Evolutionary conservation across 2,329 filamentous ascomycete species (phyloP).

Genomic region (Tympanopsis confertula): DNA sequence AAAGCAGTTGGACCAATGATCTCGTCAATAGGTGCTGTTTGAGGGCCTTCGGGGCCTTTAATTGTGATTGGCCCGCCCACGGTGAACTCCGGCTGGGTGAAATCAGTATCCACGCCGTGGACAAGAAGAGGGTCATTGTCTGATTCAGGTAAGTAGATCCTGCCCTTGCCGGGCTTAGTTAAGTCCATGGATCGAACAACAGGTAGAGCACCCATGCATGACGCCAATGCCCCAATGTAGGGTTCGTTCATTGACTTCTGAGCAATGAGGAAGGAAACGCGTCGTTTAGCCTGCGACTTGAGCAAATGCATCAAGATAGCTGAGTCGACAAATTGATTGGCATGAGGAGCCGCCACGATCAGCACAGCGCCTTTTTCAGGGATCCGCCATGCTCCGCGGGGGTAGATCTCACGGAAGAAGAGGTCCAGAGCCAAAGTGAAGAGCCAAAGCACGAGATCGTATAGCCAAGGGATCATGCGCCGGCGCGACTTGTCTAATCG

Average conservation of each 20-base stretch:
- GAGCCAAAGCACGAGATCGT: slow-evolving; percentile 66
- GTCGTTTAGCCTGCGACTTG: slow-evolving; percentile 73
- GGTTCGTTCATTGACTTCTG: slow-evolving; percentile 87
- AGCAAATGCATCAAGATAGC: slow-evolving; percentile 86
- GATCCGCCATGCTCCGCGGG: slow-evolving; percentile 87
- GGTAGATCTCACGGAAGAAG: slow-evolving; percentile 98
- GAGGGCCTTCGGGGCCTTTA: slow-evolving; percentile 63
- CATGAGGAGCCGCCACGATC: slow-evolving; percentile 92
- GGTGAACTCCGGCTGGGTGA: slow-evolving; percentile 59
- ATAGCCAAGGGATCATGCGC: slow-evolving; percentile 63
- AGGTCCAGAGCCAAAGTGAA: slow-evolving; percentile 81
- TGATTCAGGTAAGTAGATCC: slow-evolving; percentile 80
- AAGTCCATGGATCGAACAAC: slow-evolving; percentile 84
- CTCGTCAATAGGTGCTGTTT: slow-evolving; percentile 73
- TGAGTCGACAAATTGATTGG: slow-evolving; percentile 95
- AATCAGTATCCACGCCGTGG: slow-evolving; percentile 69
- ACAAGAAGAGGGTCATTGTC: slow-evolving; percentile 73
- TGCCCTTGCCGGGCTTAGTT: slow-evolving; percentile 68
- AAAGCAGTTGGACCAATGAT: slow-evolving; percentile 73
- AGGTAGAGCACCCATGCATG: slow-evolving; percentile 79
- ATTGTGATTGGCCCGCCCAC: slow-evolving; percentile 82
- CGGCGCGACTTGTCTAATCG: too few relatives aligned
- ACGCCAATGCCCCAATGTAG: slow-evolving; percentile 74
- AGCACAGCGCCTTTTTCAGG: slow-evolving; percentile 80
- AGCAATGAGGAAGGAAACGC: slow-evolving; percentile 84